phyloP scores from a whole-genome alignment of 208 protist genomes.

The Acanthamoeba quina region DNA sequence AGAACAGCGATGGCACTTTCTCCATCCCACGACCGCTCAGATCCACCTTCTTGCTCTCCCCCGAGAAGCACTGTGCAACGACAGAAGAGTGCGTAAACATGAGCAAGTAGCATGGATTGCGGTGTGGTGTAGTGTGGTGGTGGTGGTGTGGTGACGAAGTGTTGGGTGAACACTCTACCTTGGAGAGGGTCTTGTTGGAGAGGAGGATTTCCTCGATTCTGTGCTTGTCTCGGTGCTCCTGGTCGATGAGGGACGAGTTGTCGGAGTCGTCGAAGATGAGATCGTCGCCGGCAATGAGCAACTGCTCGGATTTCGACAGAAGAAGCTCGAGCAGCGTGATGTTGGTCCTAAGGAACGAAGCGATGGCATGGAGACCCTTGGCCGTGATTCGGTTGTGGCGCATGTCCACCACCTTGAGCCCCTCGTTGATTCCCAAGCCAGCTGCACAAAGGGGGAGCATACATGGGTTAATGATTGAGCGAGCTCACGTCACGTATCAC shows the following conservation, averaged over 20 bases:
- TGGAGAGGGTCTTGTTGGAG: conserved; percentile 43
- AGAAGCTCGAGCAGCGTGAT: conserved; percentile 49
- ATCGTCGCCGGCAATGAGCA: conserved; percentile 46
- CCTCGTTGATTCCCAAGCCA: conserved; percentile 23
- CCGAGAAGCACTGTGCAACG: conserved; percentile 44
- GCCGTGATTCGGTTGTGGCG: conserved; percentile 37
- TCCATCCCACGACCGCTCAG: conserved; percentile 31
- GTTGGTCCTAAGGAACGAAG: background rate
- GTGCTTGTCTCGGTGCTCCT: conserved; percentile 21
- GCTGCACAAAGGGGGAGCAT: background rate
- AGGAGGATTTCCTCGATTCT: conserved; percentile 6
- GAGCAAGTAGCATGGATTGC: too few relatives aligned
- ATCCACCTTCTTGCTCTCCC: conserved; percentile 61
- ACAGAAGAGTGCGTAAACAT: too few relatives aligned
- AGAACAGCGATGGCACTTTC: conserved; percentile 22
- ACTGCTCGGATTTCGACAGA: conserved; percentile 10
- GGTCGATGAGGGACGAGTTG: background rate
- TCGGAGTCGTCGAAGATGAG: conserved; percentile 57
- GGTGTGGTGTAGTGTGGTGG: too few relatives aligned
- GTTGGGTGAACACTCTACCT: background rate
- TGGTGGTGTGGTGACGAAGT: too few relatives aligned
- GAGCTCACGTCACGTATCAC: too few relatives aligned
- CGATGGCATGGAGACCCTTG: conserved; percentile 26
- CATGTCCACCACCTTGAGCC: conserved; percentile 51
- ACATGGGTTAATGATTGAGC: background rate